Evolutionary conservation across 2,329 filamentous ascomycete genomes (phyloP).

Genomic region (Paraconiothyrium brasiliense): DNA sequence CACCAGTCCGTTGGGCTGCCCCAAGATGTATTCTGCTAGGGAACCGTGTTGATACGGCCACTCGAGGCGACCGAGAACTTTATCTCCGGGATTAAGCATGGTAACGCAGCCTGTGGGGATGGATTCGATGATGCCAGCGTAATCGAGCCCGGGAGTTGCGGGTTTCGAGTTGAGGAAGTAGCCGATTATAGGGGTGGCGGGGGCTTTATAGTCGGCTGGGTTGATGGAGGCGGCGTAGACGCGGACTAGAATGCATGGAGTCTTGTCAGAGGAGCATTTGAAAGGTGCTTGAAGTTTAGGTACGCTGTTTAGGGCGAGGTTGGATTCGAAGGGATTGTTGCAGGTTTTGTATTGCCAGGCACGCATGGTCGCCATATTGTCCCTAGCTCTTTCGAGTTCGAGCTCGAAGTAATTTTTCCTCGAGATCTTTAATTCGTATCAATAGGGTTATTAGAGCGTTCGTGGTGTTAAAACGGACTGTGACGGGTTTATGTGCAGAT

Average conservation of each 20-base stretch:
- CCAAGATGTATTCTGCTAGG: constrained; percentile 33
- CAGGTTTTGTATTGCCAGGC: constrained; percentile 36
- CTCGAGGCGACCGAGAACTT: constrained; percentile 35
- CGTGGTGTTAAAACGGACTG: too few relatives aligned
- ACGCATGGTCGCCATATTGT: constrained; percentile 28
- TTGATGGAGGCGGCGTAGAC: constrained; percentile 34
- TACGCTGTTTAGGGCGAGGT: constrained; percentile 24
- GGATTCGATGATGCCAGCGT: constrained; percentile 26
- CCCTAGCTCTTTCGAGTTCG: not conserved
- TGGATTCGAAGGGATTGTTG: constrained; percentile 23
- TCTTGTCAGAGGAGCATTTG: not conserved
- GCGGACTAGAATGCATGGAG: constrained; percentile 17
- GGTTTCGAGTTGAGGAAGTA: constrained; percentile 32
- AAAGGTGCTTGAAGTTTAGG: constrained; percentile 14
- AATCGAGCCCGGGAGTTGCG: constrained; percentile 36
- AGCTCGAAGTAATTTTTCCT: not conserved
- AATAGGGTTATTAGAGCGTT: not conserved
- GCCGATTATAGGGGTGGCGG: constrained; percentile 28
- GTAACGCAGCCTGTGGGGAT: constrained; percentile 14
- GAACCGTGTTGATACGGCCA: constrained; percentile 34
- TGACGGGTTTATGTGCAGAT: too few relatives aligned
- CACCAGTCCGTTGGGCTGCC: constrained; percentile 28
- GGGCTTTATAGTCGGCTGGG: constrained; percentile 35
- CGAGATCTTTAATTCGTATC: not conserved
- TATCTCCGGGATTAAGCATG: constrained; percentile 24